These are phyloP conservation scores for Colletotrichum plurivorum DNA, from an alignment of 2,329 filamentous ascomycete genomes.

Conservation along the genomic window DNA sequence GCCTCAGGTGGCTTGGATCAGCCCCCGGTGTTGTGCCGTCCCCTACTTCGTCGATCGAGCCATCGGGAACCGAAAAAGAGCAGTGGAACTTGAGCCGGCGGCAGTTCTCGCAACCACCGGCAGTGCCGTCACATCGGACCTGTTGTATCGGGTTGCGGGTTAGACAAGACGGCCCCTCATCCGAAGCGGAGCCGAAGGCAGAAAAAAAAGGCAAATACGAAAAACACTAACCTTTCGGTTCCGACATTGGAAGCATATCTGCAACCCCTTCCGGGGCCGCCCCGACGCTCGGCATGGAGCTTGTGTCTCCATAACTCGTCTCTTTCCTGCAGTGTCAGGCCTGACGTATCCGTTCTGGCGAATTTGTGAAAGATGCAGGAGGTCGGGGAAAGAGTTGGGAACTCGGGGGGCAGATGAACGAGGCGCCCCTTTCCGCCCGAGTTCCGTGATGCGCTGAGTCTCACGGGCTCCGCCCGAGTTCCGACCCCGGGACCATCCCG, in stretches of 20 bases:
- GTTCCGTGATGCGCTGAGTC: conserved; percentile 14
- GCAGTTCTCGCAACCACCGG: conserved; percentile 35
- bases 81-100: conserved; percentile 35
- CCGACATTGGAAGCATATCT: conserved; percentile 39
- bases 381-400: conserved; percentile 23
- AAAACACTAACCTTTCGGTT: conserved; percentile 34
- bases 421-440: conserved; percentile 22
- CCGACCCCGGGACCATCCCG: conserved; percentile 7
- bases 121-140: conserved; percentile 35
- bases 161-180: conserved; percentile 1
- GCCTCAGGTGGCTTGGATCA: conserved; percentile 21
- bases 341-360: not conserved
- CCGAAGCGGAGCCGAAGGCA: conserved; percentile 2
- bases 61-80: conserved; percentile 23
- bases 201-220: no score
- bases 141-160: conserved; percentile 17
- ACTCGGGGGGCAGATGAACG: conserved; percentile 25
- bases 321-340: conserved; percentile 15
- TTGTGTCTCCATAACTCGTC: conserved; percentile 21
- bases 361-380: conserved; percentile 19
- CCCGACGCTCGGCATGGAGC: conserved; percentile 24
- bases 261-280: conserved; percentile 32
- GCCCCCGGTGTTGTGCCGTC: not conserved
- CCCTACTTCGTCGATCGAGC: not conserved
- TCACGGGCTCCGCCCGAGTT: conserved; percentile 24